Base-by-base conservation (phyloP, 2,329 filamentous ascomycete genomes). In the Penicillium sp. region DNA sequence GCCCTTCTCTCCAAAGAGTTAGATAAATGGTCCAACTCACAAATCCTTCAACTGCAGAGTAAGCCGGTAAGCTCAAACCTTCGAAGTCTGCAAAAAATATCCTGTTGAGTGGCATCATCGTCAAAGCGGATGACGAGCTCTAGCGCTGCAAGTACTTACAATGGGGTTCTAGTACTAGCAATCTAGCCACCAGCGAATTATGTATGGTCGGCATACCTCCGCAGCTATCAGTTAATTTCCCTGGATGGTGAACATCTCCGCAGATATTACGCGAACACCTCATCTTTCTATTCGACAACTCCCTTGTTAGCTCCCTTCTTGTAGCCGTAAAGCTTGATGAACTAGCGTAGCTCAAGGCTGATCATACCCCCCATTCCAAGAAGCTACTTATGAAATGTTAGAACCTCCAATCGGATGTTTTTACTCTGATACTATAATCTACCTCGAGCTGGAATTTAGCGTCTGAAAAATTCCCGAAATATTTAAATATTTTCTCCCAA, bases 201-300 rank as follows among this genome's bases (percentile, higher is more conserved):
- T 31, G n/a, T 2, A 3, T 16, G 14, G 13, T 42, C 24, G 43
- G 42, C 16, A 11, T 47, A 42, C 18, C 31, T 52, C 48, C 49
- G 24, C 34, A 11, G 39, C 6, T 13, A 31, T 31, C 14, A 40
- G 3, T 3, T 7, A 36, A 27, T 40, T 11, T 29, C 14, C 14
- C n/a, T 36, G 13, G 16, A 27, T 47, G 39, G 49, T 52, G 51
- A 36, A 22, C 34, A 52, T 50, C 13, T 47, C 27, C 43, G 54
- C 59, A 56, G 47, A 43, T 54, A 59, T 61, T 55, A 49, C 57
- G 59, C 49, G 10, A 61, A 60, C 45, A 45, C 8, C 4, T 21
- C n/a, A 18, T 4, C 14, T 34, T 5, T 21, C 54, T 5, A 59
- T 57, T 61, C 42, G 52, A 52, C 29, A 27, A 11, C 21, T 16